Conservation (phyloP, 805 yeast species). For the Nakazawaea wyomingensis region DNA sequence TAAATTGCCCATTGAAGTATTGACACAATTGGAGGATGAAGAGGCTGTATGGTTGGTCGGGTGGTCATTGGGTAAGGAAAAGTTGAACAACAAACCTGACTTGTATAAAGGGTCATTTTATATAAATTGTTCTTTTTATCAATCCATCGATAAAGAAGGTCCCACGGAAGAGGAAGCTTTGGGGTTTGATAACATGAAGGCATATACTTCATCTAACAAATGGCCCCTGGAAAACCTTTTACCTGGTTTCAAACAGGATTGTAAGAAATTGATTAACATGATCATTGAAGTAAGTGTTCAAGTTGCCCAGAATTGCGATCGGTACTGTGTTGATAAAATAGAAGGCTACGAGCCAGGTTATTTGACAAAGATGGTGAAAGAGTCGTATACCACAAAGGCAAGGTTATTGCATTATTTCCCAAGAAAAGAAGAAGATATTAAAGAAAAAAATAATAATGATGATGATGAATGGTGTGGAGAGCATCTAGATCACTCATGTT, state of each 20-base stretch:
- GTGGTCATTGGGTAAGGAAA: conserved; percentile 58
- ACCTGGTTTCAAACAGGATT: conserved; percentile 29
- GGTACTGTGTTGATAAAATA: conserved; percentile 28
- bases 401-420: conserved; percentile 53
- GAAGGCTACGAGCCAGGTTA: conserved; percentile 29
- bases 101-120: conserved; percentile 51
- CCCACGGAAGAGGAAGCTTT: conserved; percentile 32
- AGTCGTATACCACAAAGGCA: conserved; percentile 53
- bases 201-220: conserved; percentile 44
- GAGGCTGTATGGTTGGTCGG: conserved; percentile 52
- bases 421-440: neutral
- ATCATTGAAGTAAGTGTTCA: conserved; percentile 43
- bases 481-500: conserved; percentile 55
- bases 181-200: conserved; percentile 29
- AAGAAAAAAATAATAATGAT: conserved; percentile 7
- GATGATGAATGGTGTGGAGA: conserved; percentile 56
- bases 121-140: conserved; percentile 52
- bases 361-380: conserved; percentile 38
- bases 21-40: conserved; percentile 38
- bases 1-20: conserved; percentile 27
- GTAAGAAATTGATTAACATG: conserved; percentile 34
- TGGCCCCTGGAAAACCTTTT: conserved; percentile 43
- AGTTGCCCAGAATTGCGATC: conserved; percentile 53
- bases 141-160: conserved; percentile 38
- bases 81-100: conserved; percentile 39